phyloP scores from a whole-genome alignment of 805 yeast species.

The Soucietia sequanensis region DNA sequence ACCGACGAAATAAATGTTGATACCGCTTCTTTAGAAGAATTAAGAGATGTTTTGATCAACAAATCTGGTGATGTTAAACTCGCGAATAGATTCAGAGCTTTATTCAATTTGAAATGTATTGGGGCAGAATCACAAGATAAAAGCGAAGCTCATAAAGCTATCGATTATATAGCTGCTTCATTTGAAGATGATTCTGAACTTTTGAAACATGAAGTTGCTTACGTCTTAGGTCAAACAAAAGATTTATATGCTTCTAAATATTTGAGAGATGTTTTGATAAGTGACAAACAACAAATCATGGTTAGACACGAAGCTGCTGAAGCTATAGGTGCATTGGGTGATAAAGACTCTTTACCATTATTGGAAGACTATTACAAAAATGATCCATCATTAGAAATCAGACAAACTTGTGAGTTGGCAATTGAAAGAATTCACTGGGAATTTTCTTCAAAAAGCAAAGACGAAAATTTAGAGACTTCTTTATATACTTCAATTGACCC shows the following conservation, averaged over 20 bases:
- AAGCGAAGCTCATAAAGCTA: conserved; percentile 60
- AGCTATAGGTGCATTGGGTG: conserved; percentile 95
- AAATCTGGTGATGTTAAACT: conserved; percentile 66
- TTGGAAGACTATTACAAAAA: conserved; percentile 60
- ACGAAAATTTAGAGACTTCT: conserved; percentile 71
- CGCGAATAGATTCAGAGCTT: conserved; percentile 89
- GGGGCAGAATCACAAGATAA: conserved; percentile 68
- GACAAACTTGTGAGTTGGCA: conserved; percentile 98
- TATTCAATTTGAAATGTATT: conserved; percentile 82
- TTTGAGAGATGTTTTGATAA: conserved; percentile 67
- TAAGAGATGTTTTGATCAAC: conserved; percentile 70
- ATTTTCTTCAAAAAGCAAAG: conserved; percentile 60
- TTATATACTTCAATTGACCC: conserved; percentile 91
- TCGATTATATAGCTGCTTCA: conserved; percentile 81
- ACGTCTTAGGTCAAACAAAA: conserved; percentile 93
- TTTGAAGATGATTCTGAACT: conserved; percentile 82
- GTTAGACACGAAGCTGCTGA: conserved; percentile 99
- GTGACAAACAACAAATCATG: conserved; percentile 78
- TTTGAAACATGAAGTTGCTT: conserved; percentile 96
- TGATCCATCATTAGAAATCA: conserved; percentile 84
- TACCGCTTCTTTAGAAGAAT: conserved; percentile 53
- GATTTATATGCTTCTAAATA: conserved; percentile 75
- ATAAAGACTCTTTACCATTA: conserved; percentile 63
- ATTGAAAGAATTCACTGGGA: conserved; percentile 95
- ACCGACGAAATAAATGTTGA: conserved; percentile 38